Percentiles rank a stretch among this genome's conserved stretches.
phyloP scores from a whole-genome alignment of 2,329 filamentous ascomycete species.

The Aureobasidium sp. region DNA sequence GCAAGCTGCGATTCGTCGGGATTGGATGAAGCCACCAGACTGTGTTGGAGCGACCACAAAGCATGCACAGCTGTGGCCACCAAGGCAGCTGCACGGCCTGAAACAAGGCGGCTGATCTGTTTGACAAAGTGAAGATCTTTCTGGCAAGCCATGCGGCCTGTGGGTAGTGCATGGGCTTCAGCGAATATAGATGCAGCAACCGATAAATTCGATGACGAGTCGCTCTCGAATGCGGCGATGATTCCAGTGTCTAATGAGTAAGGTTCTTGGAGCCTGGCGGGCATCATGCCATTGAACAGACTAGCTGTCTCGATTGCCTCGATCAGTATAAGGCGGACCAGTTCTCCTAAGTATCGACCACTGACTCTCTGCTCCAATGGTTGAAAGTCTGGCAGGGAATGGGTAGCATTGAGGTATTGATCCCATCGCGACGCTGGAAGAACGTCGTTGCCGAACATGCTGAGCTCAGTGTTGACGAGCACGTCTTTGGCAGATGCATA shows the following conservation, averaged over 20 bases:
- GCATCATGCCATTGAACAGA: slow-evolving; percentile 52
- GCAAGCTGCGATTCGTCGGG: not conserved
- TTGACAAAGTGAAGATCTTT: slow-evolving; percentile 51
- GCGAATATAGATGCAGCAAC: slow-evolving; percentile 43
- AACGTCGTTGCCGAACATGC: slow-evolving; percentile 57
- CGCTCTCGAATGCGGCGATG: slow-evolving; percentile 51
- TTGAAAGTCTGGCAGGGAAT: slow-evolving; percentile 55
- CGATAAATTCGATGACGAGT: slow-evolving; percentile 33
- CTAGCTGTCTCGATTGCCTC: slow-evolving; percentile 52
- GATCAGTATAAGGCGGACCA: slow-evolving; percentile 53
- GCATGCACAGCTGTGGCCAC: slow-evolving; percentile 58
- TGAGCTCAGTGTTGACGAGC: slow-evolving; percentile 59
- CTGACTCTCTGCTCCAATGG: slow-evolving; percentile 59
- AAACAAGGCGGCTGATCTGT: slow-evolving; percentile 47
- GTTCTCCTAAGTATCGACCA: slow-evolving; percentile 57
- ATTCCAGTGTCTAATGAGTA: slow-evolving; percentile 55
- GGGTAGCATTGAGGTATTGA: slow-evolving; percentile 50
- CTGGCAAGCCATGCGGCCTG: slow-evolving; percentile 33
- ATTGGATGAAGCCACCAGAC: not conserved
- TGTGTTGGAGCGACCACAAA: slow-evolving; percentile 48
- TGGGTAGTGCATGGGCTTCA: slow-evolving; percentile 43
- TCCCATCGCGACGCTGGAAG: slow-evolving; percentile 57
- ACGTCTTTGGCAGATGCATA: slow-evolving; percentile 52
- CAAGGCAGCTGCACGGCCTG: slow-evolving; percentile 54
- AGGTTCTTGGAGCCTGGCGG: slow-evolving; percentile 43